A percentile compares a stretch with the other conserved stretches of the same genome.
Conservation (phyloP, 768 basidiomycete genomes). For the Calocybe indica region DNA sequence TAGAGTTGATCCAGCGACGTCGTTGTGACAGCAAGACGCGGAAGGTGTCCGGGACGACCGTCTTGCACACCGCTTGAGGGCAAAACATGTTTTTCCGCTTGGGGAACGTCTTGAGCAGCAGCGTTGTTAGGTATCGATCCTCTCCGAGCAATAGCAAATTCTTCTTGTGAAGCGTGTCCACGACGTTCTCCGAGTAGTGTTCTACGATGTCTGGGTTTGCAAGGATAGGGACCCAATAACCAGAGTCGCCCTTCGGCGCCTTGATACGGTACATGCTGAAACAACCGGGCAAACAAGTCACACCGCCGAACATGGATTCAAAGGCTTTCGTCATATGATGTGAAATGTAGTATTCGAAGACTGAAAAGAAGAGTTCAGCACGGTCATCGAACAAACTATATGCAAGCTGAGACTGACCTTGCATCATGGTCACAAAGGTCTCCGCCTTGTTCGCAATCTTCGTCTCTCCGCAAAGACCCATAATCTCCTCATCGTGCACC, state of each 20-base stretch:
- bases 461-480: slow-evolving; percentile 99
- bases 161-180: slow-evolving; percentile 99
- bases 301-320: slow-evolving; percentile 99
- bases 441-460: slow-evolving; percentile 99
- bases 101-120: slow-evolving; percentile 98
- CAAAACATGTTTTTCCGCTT: slow-evolving; percentile 99
- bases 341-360: slow-evolving; percentile 99
- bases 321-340: slow-evolving; percentile 99
- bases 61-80: slow-evolving; percentile 98
- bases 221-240: slow-evolving; percentile 98
- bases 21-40: slow-evolving; percentile 89
- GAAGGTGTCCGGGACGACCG: slow-evolving; percentile 96
- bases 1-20: slow-evolving; percentile 99
- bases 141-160: slow-evolving; percentile 95
- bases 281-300: slow-evolving; percentile 98
- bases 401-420: slow-evolving; percentile 55
- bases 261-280: slow-evolving; percentile 99
- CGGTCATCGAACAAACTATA: background rate
- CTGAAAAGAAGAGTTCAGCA: slow-evolving; percentile 32
- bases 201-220: slow-evolving; percentile 99
- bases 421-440: slow-evolving; percentile 99
- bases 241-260: slow-evolving; percentile 92
- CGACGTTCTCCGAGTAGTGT: slow-evolving; percentile 98
- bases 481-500: slow-evolving; percentile 96
- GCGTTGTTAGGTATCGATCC: slow-evolving; percentile 97